Base-by-base conservation (phyloP, 805 yeast genomes). In the Tetrapisispora fleetii region DNA sequence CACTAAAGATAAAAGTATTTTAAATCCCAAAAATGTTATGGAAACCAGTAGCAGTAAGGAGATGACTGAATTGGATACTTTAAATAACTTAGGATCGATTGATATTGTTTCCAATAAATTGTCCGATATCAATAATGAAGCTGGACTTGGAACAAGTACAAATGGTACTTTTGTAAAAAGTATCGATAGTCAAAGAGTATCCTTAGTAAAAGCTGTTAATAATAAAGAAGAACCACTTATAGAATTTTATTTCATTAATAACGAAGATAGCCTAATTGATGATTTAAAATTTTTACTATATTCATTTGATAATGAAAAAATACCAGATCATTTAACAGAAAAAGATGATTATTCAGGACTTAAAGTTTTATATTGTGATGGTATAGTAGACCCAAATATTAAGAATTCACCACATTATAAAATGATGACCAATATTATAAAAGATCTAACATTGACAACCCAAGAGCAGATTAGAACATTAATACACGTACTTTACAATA, bases 131-230 rank as follows among this genome's bases (percentile, higher is more conserved):
- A 24, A 17, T 27, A 14, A 19, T 17, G 35, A 40, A 16, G 17
- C 24, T 8, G 27, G 24, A n/a, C 16, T 24, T 2, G 24, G 21
- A 40, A 33, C 30, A 18, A 38, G 30, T 32, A 37, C 38, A 7
- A 43, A 38, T 4, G 30, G 30, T 13, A 11, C 21, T 9, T 41
- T 32, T 32, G 11, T 41, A 18, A 41, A 33, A 33, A 40, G 95
- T 95, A 67, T 83, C 35, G 95, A 87, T 65, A 95, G 95, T 0
- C 63, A 86, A 48, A 79, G 78, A 57, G 67, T 79, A 59, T 58
- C 79, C 35, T 67, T 19, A 41, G 18, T 41, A 13, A 32, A 30
- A 17, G 44, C 44, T 11, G 32, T 17, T 14, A 41, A 32, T 30
- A 28, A 30, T 6, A 41, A 32, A 30, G 22, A 19, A 11, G 37